A percentile compares a stretch with the other conserved stretches of the same genome.
phyloP scores from a whole-genome alignment of 208 protist genomes.

The Leishmania braziliensis region DNA sequence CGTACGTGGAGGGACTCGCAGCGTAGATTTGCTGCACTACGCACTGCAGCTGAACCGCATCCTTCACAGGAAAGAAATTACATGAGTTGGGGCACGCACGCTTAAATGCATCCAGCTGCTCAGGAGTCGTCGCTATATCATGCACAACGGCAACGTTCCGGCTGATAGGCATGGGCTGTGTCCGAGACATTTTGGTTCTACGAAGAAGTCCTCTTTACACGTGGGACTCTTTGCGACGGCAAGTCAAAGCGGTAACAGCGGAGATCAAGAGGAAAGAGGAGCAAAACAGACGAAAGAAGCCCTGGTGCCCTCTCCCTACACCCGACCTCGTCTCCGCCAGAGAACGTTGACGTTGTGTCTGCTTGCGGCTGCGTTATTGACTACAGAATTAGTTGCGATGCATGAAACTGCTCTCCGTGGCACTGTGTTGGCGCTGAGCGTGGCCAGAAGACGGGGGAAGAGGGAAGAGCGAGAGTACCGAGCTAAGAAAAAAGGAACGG shows the following conservation, averaged over 20 bases:
- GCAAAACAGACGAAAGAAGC: not conserved
- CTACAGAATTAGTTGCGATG: not conserved
- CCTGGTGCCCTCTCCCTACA: not conserved
- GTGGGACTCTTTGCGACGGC: not conserved
- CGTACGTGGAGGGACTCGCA: constrained; percentile 8
- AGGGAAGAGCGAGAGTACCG: not conserved
- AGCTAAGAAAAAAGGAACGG: not conserved
- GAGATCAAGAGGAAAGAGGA: not conserved
- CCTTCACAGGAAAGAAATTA: constrained; percentile 37
- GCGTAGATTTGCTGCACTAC: constrained; percentile 37
- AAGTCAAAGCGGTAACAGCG: not conserved
- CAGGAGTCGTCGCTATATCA: constrained; percentile 19
- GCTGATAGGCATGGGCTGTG: not conserved
- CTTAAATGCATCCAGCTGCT: constrained; percentile 36
- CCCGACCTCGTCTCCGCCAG: not conserved
- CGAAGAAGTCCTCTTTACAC: not conserved
- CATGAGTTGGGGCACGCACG: constrained; percentile 29
- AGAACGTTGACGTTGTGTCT: not conserved
- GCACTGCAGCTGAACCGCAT: constrained; percentile 38
- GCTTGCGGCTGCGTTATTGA: too few species aligned
- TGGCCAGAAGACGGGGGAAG: not conserved
- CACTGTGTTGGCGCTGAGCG: not conserved
- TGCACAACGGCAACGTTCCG: constrained; percentile 19
- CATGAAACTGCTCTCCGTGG: not conserved
- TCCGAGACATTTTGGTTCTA: not conserved